Evolutionary conservation across 1,139 yeast species (phyloP), one percentile per base, ranked within the genome.

Genomic region (Nadsonia starkeyi-henricii): DNA sequence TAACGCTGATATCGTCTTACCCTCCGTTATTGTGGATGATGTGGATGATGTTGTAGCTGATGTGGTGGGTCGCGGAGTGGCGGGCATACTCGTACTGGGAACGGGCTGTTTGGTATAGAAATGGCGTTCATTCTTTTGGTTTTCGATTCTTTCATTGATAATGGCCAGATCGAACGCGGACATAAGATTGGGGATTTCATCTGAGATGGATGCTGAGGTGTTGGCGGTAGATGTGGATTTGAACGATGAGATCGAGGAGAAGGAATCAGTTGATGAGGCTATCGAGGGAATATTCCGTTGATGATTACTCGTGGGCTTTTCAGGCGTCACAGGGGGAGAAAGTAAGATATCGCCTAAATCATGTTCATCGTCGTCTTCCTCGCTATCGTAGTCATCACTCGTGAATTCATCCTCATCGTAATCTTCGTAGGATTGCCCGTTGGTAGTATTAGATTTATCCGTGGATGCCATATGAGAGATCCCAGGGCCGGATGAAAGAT

Each of bases 121-220:
- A 15, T 33, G 39, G 3, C 39, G 39, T n/a, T 33, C 39, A 15
- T 33, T 33, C 12, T 33, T 33, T 15, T 33, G 39, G 12, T 12
- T 33, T 33, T 33, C 39, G 12, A 33, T 33, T n/a, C 17, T 33
- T 33, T 33, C 39, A 15, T 33, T 33, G 17, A 33, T 33, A 33
- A 33, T 33, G 12, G 39, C 49, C 23, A 47, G 23, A 30, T 47
- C 49, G 17, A 47, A 47, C 20, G 49, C 49, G 43, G 44, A 43
- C 41, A 47, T 23, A 13, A 47, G 44, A 44, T 47, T 43, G 18
- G 49, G 49, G 3, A 47, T 45, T 44, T 47, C 49, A 4, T 47
- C 49, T 17, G 30, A 19, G 41, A 47, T 39, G 2, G 49, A 39
- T 28, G 49, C 41, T 13, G 46, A 43, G 8, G 47, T 44, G 8